These are phyloP conservation scores for Fusarium temperatum DNA, from an alignment of 2,329 filamentous ascomycete genomes.

Conservation along the genomic window DNA sequence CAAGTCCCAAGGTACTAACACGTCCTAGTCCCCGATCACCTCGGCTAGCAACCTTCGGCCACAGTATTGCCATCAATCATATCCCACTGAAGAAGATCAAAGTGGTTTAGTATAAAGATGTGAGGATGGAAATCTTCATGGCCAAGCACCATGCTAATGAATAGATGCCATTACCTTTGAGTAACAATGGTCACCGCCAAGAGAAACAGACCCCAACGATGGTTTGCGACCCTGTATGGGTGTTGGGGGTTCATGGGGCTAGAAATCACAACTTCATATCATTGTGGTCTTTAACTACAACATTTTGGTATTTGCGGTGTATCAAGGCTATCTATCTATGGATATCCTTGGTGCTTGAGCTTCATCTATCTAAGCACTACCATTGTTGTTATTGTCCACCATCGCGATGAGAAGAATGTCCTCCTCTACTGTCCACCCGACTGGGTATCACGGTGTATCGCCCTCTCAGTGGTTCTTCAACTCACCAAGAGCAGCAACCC, in stretches of 20 bases:
- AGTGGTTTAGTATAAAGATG: not conserved
- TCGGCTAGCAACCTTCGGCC: not conserved
- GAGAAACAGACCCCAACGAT: not conserved
- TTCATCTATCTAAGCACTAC: not conserved
- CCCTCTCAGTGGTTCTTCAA: not conserved
- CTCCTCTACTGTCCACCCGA: not conserved
- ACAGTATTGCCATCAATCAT: not conserved
- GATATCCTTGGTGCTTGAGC: too few species aligned
- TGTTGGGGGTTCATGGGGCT: not conserved
- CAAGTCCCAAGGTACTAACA: not conserved
- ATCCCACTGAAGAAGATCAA: not conserved
- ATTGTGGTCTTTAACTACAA: too few species aligned
- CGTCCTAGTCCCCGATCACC: not conserved
- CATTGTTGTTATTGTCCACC: not conserved
- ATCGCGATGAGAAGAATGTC: not conserved
- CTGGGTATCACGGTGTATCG: not conserved
- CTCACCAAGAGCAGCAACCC: conserved; percentile 28
- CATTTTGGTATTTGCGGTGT: accelerated
- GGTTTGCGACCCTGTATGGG: not conserved
- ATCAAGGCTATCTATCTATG: not conserved
- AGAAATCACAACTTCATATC: accelerated
- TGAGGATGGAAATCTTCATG: accelerated
- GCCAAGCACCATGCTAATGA: not conserved
- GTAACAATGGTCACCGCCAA: not conserved
- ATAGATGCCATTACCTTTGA: not conserved